A percentile compares a stretch with the other conserved stretches of the same genome.
Evolutionary conservation across 2,329 filamentous ascomycete species (phyloP).

Genomic region (Sporothrix brasiliensis): DNA sequence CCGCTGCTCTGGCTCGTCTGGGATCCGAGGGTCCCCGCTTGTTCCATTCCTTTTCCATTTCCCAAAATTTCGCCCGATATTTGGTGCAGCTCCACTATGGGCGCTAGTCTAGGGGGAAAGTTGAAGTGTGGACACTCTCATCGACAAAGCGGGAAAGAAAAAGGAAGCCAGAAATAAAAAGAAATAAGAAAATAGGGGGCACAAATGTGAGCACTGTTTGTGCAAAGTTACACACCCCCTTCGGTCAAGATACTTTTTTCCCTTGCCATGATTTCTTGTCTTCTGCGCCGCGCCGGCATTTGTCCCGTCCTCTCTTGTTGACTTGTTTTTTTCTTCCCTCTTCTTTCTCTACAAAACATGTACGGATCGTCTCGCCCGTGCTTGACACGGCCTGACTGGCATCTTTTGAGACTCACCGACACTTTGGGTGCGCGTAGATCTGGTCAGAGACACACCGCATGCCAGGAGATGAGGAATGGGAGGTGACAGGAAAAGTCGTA

Average conservation of each 20-base stretch:
- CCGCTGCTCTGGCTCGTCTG: not conserved
- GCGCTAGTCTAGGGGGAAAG: slow-evolving; percentile 29
- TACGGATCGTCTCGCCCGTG: not conserved
- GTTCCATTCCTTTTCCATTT: slow-evolving; percentile 27
- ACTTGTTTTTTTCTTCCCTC: too few relatives aligned
- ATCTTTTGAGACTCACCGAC: slow-evolving; percentile 26
- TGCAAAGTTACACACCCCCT: slow-evolving; percentile 6
- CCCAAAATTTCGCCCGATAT: slow-evolving; percentile 13
- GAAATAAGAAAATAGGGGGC: slow-evolving; percentile 10
- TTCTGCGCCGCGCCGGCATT: not conserved
- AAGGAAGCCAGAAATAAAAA: not conserved
- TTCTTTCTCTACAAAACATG: not conserved
- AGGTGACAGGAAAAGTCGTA: not conserved
- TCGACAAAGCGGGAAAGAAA: not conserved
- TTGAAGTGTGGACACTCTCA: slow-evolving; percentile 8
- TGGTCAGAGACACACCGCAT: slow-evolving; percentile 20
- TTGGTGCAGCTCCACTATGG: slow-evolving; percentile 27
- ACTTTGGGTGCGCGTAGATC: slow-evolving; percentile 27
- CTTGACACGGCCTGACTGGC: slow-evolving; percentile 5
- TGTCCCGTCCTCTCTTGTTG: not conserved
- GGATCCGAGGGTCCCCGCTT: slow-evolving; percentile 28
- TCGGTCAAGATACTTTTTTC: not conserved
- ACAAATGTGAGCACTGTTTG: slow-evolving; percentile 1
- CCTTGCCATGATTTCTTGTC: not conserved
- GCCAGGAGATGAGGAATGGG: not conserved